Evolutionary conservation across 768 basidiomycete species (phyloP).

Genomic region (Leccinum rimulosum): DNA sequence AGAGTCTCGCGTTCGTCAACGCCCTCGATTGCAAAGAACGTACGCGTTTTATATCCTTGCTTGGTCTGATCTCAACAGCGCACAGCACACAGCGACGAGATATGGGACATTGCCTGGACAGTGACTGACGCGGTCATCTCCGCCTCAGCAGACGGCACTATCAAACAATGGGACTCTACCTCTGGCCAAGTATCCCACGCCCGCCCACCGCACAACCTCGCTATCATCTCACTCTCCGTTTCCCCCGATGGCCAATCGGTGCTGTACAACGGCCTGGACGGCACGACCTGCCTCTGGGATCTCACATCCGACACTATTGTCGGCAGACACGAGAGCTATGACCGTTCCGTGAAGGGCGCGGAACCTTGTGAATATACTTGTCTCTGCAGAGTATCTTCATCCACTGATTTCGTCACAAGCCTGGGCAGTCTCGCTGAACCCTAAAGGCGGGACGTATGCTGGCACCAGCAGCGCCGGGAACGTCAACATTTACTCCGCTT

Average conservation of each 20-base stretch:
- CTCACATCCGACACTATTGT: slow-evolving; percentile 56
- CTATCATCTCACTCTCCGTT: slow-evolving; percentile 77
- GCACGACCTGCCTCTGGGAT: slow-evolving; percentile 76
- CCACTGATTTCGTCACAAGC: slow-evolving; percentile 40
- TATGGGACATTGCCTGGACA: slow-evolving; percentile 80
- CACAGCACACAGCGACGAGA: slow-evolving; percentile 73
- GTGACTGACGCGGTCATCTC: slow-evolving; percentile 61
- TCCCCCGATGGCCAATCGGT: slow-evolving; percentile 62
- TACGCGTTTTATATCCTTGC: slow-evolving; percentile 33
- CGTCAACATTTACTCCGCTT: slow-evolving; percentile 69
- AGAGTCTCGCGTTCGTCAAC: slow-evolving; percentile 75
- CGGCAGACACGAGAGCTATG: slow-evolving; percentile 73
- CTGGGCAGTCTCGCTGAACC: slow-evolving; percentile 83
- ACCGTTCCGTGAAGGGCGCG: slow-evolving; percentile 46
- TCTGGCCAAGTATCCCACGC: slow-evolving; percentile 61
- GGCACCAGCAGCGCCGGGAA: slow-evolving; percentile 72
- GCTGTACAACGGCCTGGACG: slow-evolving; percentile 82
- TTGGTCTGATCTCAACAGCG: slow-evolving; percentile 7
- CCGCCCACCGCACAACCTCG: slow-evolving; percentile 77
- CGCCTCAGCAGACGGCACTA: slow-evolving; percentile 73
- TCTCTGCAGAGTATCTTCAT: not conserved
- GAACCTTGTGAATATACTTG: slow-evolving; percentile 61
- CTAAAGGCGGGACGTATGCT: slow-evolving; percentile 68
- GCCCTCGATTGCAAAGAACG: slow-evolving; percentile 77
- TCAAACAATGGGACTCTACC: slow-evolving; percentile 69